Conservation (phyloP, 148 eudicot species). For the Camellia granthamiana region DNA sequence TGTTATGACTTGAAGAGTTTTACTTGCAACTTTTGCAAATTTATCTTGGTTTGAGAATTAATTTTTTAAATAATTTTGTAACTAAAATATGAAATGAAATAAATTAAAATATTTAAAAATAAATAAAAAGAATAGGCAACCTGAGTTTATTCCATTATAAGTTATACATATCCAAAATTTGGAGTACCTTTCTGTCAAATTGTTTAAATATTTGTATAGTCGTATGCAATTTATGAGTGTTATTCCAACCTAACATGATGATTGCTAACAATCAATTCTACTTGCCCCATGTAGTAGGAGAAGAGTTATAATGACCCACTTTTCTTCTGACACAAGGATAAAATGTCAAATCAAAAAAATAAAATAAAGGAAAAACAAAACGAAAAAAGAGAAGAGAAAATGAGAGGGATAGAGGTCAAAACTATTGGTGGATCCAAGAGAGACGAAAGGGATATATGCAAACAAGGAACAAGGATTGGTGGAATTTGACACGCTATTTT, state of each 20-base stretch:
- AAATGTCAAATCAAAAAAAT: too few species aligned
- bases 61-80: too few species aligned
- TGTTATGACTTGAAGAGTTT: too few species aligned
- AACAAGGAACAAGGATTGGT: too few species aligned
- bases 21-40: too few species aligned
- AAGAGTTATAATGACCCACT: background rate
- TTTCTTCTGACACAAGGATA: too few species aligned
- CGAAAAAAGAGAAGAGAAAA: background rate
- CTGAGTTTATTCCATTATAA: too few species aligned
- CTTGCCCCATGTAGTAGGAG: background rate
- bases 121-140: too few species aligned
- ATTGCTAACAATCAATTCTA: background rate
- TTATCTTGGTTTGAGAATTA: too few species aligned
- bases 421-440: constrained; percentile 7
- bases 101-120: too few species aligned
- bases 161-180: background rate
- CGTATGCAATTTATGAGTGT: background rate
- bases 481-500: too few species aligned
- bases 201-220: background rate
- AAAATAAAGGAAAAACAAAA: background rate
- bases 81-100: too few species aligned
- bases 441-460: background rate
- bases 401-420: background rate
- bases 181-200: background rate
- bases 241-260: background rate